phyloP scores from a whole-genome alignment of 441 rosid species.

The Lepidium campestre region DNA sequence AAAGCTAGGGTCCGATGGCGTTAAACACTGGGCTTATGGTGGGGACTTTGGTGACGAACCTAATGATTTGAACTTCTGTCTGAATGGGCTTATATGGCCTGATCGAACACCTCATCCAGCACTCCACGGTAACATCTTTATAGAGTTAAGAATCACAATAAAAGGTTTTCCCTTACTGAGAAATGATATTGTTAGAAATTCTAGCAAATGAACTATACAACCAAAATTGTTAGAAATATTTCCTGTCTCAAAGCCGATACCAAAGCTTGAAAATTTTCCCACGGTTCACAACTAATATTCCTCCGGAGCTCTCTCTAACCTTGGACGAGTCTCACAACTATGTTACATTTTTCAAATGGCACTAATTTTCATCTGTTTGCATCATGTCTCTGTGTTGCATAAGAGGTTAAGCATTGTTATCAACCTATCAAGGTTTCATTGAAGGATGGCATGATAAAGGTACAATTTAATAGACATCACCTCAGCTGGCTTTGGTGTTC shows the following conservation, averaged over 20 bases:
- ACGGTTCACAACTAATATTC: not conserved
- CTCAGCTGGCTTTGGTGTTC: conserved; percentile 18
- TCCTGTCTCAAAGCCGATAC: not conserved
- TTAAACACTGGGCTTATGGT: conserved; percentile 95
- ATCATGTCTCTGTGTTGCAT: conserved; percentile 27
- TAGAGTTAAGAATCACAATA: conserved; percentile 1
- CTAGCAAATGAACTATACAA: not conserved
- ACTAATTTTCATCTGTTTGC: conserved; percentile 19
- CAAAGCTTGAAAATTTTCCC: not conserved
- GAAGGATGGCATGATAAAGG: conserved; percentile 50
- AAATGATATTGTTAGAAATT: not conserved
- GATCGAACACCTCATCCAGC: conserved; percentile 96
- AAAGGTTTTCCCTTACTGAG: not conserved
- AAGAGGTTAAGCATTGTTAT: conserved; percentile 89
- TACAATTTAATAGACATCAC: conserved; percentile 22
- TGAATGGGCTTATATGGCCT: conserved; percentile 91
- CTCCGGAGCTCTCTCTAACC: not conserved
- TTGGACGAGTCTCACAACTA: conserved; percentile 1
- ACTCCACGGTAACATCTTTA: conserved; percentile 57
- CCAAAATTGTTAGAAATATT: not conserved
- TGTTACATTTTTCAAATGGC: not conserved
- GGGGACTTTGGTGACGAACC: conserved; percentile 96
- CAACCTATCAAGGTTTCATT: conserved; percentile 79
- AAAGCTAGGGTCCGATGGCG: conserved; percentile 64
- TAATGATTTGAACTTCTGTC: conserved; percentile 91